A percentile compares a stretch with the other conserved stretches of the same genome.
These are phyloP conservation scores for Choiromyces venosus DNA, from an alignment of 495 filamentous ascomycete species.

Conservation along the genomic window DNA sequence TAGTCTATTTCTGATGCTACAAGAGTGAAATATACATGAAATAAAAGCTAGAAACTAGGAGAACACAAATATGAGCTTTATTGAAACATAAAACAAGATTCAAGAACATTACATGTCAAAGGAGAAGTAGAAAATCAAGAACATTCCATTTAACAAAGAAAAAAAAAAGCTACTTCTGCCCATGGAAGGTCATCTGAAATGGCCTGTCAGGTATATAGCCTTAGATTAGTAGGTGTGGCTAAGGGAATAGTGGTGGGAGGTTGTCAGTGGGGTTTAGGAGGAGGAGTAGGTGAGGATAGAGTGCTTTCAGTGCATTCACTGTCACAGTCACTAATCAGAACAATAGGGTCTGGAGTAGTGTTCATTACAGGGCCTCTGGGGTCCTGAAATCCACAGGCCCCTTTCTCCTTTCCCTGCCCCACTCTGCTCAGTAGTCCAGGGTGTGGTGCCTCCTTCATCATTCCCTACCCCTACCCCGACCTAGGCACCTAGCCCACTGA, in stretches of 20 bases:
- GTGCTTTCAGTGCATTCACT: neutral
- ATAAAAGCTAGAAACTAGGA: neutral
- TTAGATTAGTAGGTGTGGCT: neutral
- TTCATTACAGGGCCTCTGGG: no score
- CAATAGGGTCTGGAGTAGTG: neutral
- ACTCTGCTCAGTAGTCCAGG: no score
- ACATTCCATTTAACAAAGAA: neutral
- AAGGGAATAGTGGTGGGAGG: neutral
- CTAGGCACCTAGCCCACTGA: no score
- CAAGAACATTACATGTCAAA: neutral
- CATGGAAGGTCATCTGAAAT: neutral
- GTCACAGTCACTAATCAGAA: neutral
- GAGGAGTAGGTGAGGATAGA: neutral
- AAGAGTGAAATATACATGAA: neutral
- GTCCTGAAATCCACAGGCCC: no score
- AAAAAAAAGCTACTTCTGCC: neutral
- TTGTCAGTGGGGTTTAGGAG: neutral
- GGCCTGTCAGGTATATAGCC: neutral
- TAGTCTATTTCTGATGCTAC: neutral
- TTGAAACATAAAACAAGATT: neutral
- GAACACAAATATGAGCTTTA: neutral
- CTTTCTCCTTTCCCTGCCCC: no score
- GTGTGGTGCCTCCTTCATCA: no score
- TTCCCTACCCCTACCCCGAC: no score
- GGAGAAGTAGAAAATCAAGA: neutral